Evolutionary conservation across 495 filamentous ascomycete genomes (phyloP).

Genomic region (Talaromyces borbonicus): DNA sequence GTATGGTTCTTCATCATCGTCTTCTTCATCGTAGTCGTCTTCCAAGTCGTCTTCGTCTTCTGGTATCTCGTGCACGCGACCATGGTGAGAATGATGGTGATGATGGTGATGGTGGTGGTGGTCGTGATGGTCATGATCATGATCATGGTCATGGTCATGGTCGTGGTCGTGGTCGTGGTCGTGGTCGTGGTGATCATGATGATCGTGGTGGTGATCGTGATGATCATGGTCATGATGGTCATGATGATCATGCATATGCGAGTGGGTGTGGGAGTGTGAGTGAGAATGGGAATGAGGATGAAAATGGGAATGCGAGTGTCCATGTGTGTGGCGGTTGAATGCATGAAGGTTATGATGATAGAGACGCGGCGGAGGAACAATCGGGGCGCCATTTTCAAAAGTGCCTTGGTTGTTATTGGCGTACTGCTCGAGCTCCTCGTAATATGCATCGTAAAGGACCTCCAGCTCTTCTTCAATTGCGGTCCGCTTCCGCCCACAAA

Average conservation of each 20-base stretch:
- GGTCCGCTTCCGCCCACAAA: conserved; percentile 91
- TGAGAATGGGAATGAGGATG: neutral
- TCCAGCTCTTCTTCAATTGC: conserved; percentile 98
- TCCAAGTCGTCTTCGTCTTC: conserved; percentile 56
- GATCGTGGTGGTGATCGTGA: conserved; percentile 39
- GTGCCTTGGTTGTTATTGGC: conserved; percentile 76
- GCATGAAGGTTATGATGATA: conserved; percentile 37
- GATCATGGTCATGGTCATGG: conserved; percentile 37
- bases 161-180: conserved; percentile 44
- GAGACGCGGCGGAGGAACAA: conserved; percentile 54
- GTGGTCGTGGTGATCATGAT: conserved; percentile 44
- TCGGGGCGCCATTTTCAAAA: conserved; percentile 45
- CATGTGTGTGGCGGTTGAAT: conserved; percentile 33
- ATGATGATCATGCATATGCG: conserved; percentile 14
- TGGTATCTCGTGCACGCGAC: conserved; percentile 51
- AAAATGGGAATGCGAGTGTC: conserved; percentile 27
- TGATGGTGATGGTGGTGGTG: conserved; percentile 34
- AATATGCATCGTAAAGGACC: conserved; percentile 98
- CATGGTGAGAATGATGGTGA: conserved; percentile 40
- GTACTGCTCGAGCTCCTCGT: conserved; percentile 95
- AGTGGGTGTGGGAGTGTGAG: conserved; percentile 1
- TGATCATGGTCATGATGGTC: conserved; percentile 40
- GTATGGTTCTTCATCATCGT: conserved; percentile 44
- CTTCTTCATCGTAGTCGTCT: conserved; percentile 42
- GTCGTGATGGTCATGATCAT: conserved; percentile 26